These are phyloP conservation scores for Mediolabrus comicus DNA, from an alignment of 108 stramenopile species.

Conservation along the genomic window DNA sequence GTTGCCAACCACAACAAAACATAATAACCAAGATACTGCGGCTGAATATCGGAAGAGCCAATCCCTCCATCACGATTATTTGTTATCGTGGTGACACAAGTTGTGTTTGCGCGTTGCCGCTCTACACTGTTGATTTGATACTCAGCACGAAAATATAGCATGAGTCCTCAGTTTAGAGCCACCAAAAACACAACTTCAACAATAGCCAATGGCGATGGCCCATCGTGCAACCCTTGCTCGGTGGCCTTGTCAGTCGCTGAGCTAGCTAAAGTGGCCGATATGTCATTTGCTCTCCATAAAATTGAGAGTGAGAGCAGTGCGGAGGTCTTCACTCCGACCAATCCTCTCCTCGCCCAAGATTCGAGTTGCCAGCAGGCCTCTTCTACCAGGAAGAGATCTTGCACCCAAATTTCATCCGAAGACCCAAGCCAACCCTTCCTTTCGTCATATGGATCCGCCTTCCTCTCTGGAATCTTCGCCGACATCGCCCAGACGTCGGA, in stretches of 20 bases:
- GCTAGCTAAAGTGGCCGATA: conserved; percentile 9
- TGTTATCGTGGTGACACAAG: conserved; percentile 8
- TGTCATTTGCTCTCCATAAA: conserved; percentile 8
- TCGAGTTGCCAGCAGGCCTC: neutral
- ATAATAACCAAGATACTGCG: neutral
- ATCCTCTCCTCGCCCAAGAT: conserved; percentile 5
- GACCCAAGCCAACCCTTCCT: conserved; percentile 18
- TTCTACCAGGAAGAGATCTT: conserved; percentile 24
- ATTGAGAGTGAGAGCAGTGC: conserved; percentile 24
- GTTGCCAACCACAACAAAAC: neutral
- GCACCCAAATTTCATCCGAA: conserved; percentile 14
- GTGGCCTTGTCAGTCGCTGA: conserved; percentile 7
- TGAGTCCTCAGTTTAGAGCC: conserved; percentile 53
- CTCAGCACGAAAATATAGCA: conserved; percentile 44
- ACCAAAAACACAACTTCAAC: conserved; percentile 24
- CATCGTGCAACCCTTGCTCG: conserved; percentile 38
- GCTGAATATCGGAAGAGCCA: neutral
- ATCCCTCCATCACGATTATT: conserved; percentile 4
- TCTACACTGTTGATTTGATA: conserved; percentile 48
- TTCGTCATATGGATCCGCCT: conserved; percentile 42
- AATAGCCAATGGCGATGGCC: conserved; percentile 3
- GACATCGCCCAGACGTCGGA: conserved; percentile 35
- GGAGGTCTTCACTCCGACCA: neutral
- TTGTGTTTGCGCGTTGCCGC: conserved; percentile 16
- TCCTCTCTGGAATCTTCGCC: conserved; percentile 44